phyloP scores from a whole-genome alignment of 2,329 filamentous ascomycete genomes.

The Nectriaceae sp. region DNA sequence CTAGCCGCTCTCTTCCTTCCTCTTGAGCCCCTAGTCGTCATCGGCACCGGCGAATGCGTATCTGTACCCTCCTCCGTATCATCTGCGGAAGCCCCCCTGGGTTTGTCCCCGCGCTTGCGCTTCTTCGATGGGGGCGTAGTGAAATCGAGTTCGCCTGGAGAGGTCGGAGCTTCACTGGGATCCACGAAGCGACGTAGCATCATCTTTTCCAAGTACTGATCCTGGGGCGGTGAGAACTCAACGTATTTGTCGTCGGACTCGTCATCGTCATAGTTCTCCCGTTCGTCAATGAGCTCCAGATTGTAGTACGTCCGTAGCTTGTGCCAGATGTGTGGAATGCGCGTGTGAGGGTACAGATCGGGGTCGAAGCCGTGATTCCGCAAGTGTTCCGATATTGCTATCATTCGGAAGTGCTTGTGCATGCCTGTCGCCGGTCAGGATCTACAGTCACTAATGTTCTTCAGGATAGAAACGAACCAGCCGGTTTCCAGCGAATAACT shows the following conservation, averaged over 20 bases:
- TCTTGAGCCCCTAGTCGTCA: slow-evolving; percentile 45
- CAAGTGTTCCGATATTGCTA: slow-evolving; percentile 79
- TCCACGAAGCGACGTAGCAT: slow-evolving; percentile 46
- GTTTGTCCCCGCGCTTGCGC: slow-evolving; percentile 46
- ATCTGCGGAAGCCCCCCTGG: slow-evolving; percentile 47
- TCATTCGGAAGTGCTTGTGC: slow-evolving; percentile 92
- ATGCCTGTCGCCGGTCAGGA: slow-evolving; percentile 58
- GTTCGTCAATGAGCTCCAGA: slow-evolving; percentile 81
- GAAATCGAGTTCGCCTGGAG: slow-evolving; percentile 48
- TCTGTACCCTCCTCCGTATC: slow-evolving; percentile 50
- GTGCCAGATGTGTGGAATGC: slow-evolving; percentile 87
- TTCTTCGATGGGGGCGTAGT: slow-evolving; percentile 41
- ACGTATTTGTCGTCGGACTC: slow-evolving; percentile 62
- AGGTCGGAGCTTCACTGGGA: slow-evolving; percentile 49
- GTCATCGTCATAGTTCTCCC: slow-evolving; percentile 68
- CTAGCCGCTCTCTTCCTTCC: slow-evolving; percentile 47
- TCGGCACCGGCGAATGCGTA: slow-evolving; percentile 34
- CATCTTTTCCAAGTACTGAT: slow-evolving; percentile 49
- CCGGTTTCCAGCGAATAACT: slow-evolving; percentile 95
- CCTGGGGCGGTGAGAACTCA: slow-evolving; percentile 63
- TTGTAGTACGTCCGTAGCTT: slow-evolving; percentile 86
- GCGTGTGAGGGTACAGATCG: slow-evolving; percentile 72
- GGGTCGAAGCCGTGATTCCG: slow-evolving; percentile 79
- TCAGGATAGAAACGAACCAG: slow-evolving; percentile 55
- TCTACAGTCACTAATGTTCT: slow-evolving; percentile 2